phyloP scores from a whole-genome alignment of 2,329 filamentous ascomycete genomes.

The Monosporascus sp. region DNA sequence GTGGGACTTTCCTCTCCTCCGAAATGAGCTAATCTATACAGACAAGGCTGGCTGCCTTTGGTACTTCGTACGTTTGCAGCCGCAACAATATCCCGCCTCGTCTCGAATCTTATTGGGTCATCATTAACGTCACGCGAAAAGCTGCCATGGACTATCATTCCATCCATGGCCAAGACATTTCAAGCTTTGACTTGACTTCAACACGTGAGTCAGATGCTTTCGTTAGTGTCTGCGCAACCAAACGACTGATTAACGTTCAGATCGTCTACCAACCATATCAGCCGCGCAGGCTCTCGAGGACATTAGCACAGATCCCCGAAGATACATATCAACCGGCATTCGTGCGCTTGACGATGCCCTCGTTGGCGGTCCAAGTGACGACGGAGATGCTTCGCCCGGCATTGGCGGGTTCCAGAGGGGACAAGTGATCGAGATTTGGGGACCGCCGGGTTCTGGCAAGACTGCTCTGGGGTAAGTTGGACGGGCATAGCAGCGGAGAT shows the following conservation, averaged over 20 bases:
- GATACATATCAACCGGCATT: conserved; percentile 52
- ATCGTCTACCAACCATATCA: conserved; percentile 71
- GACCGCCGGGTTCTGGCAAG: conserved; percentile 80
- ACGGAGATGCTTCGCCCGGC: conserved; percentile 4
- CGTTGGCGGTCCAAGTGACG: conserved; percentile 19
- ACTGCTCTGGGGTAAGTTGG: conserved; percentile 68
- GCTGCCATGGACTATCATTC: conserved; percentile 50
- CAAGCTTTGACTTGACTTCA: conserved; percentile 52
- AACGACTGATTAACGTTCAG: conserved; percentile 35
- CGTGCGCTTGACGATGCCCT: conserved; percentile 46
- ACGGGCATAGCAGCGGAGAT: not conserved
- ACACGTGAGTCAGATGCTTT: conserved; percentile 40
- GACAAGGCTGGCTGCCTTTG: too few relatives aligned
- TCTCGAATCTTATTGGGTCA: not conserved
- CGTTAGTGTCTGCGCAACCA: not conserved
- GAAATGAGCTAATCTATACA: not conserved
- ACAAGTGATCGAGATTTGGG: conserved; percentile 81
- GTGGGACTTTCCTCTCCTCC: not conserved
- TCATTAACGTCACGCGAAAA: conserved; percentile 1
- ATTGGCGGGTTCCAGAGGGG: conserved; percentile 63
- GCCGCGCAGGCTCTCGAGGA: conserved; percentile 66
- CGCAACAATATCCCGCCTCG: too few relatives aligned
- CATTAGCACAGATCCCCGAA: conserved; percentile 44
- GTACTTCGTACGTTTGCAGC: too few relatives aligned
- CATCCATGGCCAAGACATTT: conserved; percentile 54